These are phyloP conservation scores for Trichoderma atroviride DNA, from an alignment of 2,329 filamentous ascomycete genomes.

Conservation along the genomic window DNA sequence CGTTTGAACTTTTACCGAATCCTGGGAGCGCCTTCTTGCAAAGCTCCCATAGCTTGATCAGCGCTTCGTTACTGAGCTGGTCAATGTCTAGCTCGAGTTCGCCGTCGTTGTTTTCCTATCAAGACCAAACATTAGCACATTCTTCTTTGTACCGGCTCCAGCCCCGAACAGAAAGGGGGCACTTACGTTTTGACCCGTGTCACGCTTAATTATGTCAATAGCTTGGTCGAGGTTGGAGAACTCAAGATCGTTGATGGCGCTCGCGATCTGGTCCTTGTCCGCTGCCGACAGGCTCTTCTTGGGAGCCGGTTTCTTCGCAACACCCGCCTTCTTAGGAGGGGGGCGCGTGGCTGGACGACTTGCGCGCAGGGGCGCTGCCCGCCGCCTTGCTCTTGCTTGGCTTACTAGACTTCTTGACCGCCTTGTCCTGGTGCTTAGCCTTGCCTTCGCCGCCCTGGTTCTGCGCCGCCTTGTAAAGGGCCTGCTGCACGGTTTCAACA, in stretches of 20 bases:
- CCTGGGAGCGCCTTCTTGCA: constrained; percentile 48
- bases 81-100: constrained; percentile 65
- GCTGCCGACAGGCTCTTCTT: constrained; percentile 66
- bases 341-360: constrained; percentile 42
- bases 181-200: constrained; percentile 74
- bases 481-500: constrained; percentile 66
- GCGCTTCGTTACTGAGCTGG: constrained; percentile 57
- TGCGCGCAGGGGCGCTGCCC: constrained; percentile 45
- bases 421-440: constrained; percentile 57
- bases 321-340: constrained; percentile 42
- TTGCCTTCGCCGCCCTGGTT: constrained; percentile 57
- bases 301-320: constrained; percentile 49
- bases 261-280: constrained; percentile 91
- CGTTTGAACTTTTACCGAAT: constrained; percentile 43
- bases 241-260: constrained; percentile 79
- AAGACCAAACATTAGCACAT: background rate
- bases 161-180: background rate
- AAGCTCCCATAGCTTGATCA: constrained; percentile 54
- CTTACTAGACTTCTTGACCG: constrained; percentile 58
- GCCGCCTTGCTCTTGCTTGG: constrained; percentile 57
- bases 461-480: constrained; percentile 72
- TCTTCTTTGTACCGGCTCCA: background rate
- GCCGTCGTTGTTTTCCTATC: constrained; percentile 60
- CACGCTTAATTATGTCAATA: constrained; percentile 86
- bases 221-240: constrained; percentile 77